These are phyloP conservation scores for Trichodelitschia bisporula DNA, from an alignment of 495 filamentous ascomycete species.

Conservation along the genomic window DNA sequence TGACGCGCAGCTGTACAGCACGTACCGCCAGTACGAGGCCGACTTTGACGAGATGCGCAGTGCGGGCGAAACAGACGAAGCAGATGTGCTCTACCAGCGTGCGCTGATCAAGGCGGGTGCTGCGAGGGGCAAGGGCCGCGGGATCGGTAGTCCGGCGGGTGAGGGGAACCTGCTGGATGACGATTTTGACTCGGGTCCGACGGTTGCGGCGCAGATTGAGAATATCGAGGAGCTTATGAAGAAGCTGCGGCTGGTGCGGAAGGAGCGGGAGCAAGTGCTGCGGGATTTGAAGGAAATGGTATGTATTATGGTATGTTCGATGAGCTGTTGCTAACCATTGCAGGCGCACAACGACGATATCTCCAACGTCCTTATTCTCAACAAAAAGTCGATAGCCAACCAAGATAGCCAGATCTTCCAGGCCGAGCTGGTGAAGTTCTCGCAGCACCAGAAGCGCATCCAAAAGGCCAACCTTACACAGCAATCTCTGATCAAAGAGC, in stretches of 20 bases:
- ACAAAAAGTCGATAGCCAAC: constrained; percentile 80
- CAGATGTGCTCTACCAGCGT: constrained; percentile 68
- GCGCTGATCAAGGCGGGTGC: constrained; percentile 45
- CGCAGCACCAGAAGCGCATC: constrained; percentile 74
- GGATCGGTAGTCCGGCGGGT: constrained; percentile 30
- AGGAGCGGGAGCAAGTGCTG: constrained; percentile 69
- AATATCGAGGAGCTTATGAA: constrained; percentile 78
- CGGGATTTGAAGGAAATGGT: constrained; percentile 97
- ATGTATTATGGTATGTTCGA: background rate
- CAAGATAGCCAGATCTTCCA: constrained; percentile 82
- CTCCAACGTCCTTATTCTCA: constrained; percentile 84
- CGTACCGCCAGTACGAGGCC: constrained; percentile 55
- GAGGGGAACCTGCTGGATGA: constrained; percentile 74
- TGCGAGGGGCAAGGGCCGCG: constrained; percentile 39
- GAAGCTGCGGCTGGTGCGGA: constrained; percentile 75
- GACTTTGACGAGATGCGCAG: constrained; percentile 92
- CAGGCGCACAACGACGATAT: constrained; percentile 93
- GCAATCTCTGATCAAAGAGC: constrained; percentile 75
- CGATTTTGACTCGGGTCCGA: constrained; percentile 46
- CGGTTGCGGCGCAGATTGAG: constrained; percentile 71
- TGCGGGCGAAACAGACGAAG: constrained; percentile 70
- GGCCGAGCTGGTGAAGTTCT: constrained; percentile 84
- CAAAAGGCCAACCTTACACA: constrained; percentile 90
- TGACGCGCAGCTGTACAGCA: constrained; percentile 63
- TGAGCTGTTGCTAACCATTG: constrained; percentile 1